Base-by-base conservation (phyloP, 2,329 filamentous ascomycete species). In the Corniculantispora saksenae region DNA sequence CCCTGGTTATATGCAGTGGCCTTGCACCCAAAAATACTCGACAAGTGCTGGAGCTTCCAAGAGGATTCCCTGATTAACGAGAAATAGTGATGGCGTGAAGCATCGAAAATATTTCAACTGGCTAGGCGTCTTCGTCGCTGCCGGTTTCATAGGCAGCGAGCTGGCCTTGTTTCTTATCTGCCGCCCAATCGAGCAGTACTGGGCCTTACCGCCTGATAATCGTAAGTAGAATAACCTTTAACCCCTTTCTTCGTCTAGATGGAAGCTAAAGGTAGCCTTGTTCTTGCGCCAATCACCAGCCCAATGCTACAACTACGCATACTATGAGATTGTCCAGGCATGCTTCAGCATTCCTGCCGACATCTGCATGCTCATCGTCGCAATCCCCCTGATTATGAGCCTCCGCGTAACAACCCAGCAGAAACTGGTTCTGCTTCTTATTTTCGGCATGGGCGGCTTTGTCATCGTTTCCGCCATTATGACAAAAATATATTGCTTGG, bases 371-470 rank as follows among this genome's bases (percentile, higher is more conserved):
- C 77, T 85, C 10, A 69, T 76, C 8, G 76, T 85, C 48, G 80
- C 81, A 0, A 73, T 85, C 21, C 81, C 82, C 1, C 74, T 85
- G 61, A 70, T 85, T 19, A 64, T 79, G 10, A 74, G 75, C 10
- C 73, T 82, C 13, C 75, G 73, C 21, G 72, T 84, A 8, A 77
- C 78, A 0, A 66, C 77, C 13, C 78, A 77, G 66, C 80, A 83
- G 67, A 84, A 83, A 70, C 58, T 80, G 21, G 75, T 81, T 1
- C 74, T 85, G 3, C 70, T 77, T n/a, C 67, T 77, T 29, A 74
- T 85, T 40, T 84, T 85, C 71, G 77, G 80, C 56, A 78, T 85
- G 69, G 83, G 83, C 21, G 70, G 77, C 61, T 84, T 84, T 67
- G 80, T 84, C 45, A 77, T 84, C 63, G 61, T 75, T 40, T 73